Evolutionary conservation across 345 rosid genomes (phyloP), one percentile per base, ranked within the genome.

Genomic region (Erucastrum elatum): DNA sequence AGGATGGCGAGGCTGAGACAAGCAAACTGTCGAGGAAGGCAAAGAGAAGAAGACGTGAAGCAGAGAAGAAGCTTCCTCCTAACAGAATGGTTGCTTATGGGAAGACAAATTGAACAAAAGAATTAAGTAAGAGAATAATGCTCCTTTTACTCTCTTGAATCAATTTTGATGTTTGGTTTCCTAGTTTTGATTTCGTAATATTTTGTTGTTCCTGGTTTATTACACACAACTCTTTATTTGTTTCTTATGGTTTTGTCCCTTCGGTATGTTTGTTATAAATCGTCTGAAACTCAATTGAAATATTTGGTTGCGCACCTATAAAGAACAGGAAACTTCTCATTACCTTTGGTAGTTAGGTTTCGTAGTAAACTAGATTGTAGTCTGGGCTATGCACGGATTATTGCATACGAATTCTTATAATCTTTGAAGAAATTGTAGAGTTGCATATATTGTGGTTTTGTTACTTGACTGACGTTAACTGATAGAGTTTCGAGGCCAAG

Each of bases 81-180:
- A 77, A 82, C 4, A 87, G 98, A 80, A 90, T 85, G 76, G 66
- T 72, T 16, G 96, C 94, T 1, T 92, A 94, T 78, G 90, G 90
- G 15, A 87, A 89, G 86, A 64, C 84, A 10, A 65, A 65, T 56
- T 81, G 67, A 76, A 79, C 75, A 80, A 81, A 51, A 75, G 85
- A 21, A 76, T 8, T 1, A 63, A 8, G 15, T 34, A 13, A 33
- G 37, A 26, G 58, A 12, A 9, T 44, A 49, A 33, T 29, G 8
- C 5, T 70, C 64, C 25, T 55, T 56, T 2, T 58, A 11, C 46
- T 6, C 56, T 6, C 16, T 46, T 69, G 11, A 11, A 44, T 60
- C 75, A 30, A n/a, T 72, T 41, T 39, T 72, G 46, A 62, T 72
- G 10, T 17, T 61, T 62, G 35, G 53, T 41, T 71, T 25, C 8